Evolutionary conservation across 805 yeast genomes (phyloP).

Genomic region (Lipomyces yamadae): DNA sequence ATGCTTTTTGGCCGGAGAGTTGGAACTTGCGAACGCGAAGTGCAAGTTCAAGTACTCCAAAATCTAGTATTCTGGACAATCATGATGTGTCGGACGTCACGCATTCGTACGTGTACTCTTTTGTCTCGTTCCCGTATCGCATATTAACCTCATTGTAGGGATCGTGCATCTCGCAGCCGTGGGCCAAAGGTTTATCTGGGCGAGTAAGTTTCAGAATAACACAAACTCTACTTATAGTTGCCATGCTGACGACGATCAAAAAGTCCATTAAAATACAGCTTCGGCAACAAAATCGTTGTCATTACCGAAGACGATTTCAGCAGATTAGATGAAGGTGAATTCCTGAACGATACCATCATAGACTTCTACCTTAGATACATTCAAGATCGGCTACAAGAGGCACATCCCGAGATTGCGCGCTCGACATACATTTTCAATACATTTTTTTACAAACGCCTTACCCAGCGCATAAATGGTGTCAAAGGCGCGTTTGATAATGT

Average conservation of each 20-base stretch:
- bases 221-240: neutral
- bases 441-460: conserved; percentile 74
- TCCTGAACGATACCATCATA: conserved; percentile 87
- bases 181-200: conserved; percentile 24
- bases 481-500: conserved; percentile 61
- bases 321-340: conserved; percentile 77
- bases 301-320: conserved; percentile 74
- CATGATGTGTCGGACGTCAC: conserved; percentile 16
- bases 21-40: conserved; percentile 9
- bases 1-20: conserved; percentile 3
- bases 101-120: neutral
- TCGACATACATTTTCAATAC: conserved; percentile 72
- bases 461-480: conserved; percentile 37
- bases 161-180: conserved; percentile 12
- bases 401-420: conserved; percentile 43
- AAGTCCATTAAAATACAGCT: conserved; percentile 41
- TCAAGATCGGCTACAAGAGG: conserved; percentile 43
- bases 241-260: neutral
- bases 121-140: no score
- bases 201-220: conserved; percentile 13
- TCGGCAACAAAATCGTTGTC: conserved; percentile 61
- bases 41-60: conserved; percentile 12
- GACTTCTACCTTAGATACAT: conserved; percentile 70
- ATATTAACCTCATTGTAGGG: neutral
- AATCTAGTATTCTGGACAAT: conserved; percentile 8